Evolutionary conservation across 208 protist species (phyloP), one percentile per base, ranked within the genome.

Genomic region (Trypanosoma rangeli): DNA sequence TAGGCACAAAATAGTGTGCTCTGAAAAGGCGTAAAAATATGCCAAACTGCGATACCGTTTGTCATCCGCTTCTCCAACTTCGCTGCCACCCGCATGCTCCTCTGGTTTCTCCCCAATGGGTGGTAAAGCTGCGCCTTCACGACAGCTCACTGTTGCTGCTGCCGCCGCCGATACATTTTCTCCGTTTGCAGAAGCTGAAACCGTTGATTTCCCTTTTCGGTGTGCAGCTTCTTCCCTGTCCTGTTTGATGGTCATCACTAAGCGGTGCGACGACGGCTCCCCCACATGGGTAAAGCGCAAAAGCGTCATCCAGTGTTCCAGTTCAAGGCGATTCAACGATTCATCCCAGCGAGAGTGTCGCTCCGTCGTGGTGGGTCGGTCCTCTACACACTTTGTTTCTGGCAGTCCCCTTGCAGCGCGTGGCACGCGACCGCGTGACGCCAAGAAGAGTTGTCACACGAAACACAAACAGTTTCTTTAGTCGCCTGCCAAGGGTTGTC

Each of bases 271-370:
- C 35, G 63, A 64, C 0, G 64, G 56, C 28, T 57, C 29, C 0
- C 37, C 65, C 12, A 57, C 46, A 39, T 20, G 29, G 1, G 63
- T 55, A 49, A 48, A 77, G 22, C 64, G 57, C 8, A 77, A 29
- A 10, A 77, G 26, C 24, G 37, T n/a, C 28, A 77, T 49, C 72
- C 72, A 77, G 55, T 77, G 72, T 3, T 77, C 58, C 31, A 77
- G 52, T 44, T 68, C 65, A 28, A 77, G 60, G 5, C 31, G 8
- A 54, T 70, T 54, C 22, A 77, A 53, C 2, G 54, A 44, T 12
- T 66, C 50, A 50, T 66, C 50, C 72, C 72, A 77, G 1, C 49
- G 29, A 20, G 9, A 49, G 5, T 29, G 18, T 33, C 22, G 4
- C 26, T 7, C 5, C 39, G 42, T 7, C 33, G n/a, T 50, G 16